Percentiles rank a stretch among this genome's conserved stretches.
Evolutionary conservation across 2,329 filamentous ascomycete genomes (phyloP).

Genomic region (Colletotrichum sp.): DNA sequence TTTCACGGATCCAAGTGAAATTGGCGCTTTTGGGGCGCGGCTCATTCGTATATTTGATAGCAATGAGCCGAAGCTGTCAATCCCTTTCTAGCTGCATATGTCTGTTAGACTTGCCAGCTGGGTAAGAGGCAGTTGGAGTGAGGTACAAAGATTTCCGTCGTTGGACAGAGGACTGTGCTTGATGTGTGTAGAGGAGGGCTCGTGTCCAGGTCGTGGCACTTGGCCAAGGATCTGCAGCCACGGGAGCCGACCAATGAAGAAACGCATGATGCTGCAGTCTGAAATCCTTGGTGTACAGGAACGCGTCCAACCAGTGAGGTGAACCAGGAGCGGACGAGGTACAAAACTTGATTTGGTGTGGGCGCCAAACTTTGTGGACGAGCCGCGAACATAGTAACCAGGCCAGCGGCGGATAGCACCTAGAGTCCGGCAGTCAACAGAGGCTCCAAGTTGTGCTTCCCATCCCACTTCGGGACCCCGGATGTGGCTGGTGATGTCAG

Average conservation of each 20-base stretch:
- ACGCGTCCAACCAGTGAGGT: conserved; percentile 14
- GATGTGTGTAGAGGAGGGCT: conserved; percentile 4
- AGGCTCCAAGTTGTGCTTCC: background rate
- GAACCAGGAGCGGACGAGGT: background rate
- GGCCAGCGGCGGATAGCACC: background rate
- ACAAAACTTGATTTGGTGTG: conserved; percentile 19
- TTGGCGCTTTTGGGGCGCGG: background rate
- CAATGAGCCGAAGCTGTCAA: background rate
- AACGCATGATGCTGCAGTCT: background rate
- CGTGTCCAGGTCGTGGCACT: conserved; percentile 19
- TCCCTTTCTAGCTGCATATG: background rate
- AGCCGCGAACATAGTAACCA: background rate
- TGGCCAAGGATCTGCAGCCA: background rate
- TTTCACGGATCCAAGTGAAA: background rate
- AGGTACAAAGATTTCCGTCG: background rate
- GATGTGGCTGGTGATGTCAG: background rate
- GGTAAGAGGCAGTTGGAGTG: background rate
- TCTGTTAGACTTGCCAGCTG: background rate
- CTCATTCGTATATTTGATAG: background rate
- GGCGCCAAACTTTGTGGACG: background rate
- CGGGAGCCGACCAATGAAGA: conserved; percentile 1
- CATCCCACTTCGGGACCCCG: background rate
- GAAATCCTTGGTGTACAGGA: conserved; percentile 12
- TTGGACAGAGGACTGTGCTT: background rate
- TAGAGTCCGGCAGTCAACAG: background rate